Evolutionary conservation across 768 basidiomycete genomes (phyloP).

Genomic region (Calocera cornea): DNA sequence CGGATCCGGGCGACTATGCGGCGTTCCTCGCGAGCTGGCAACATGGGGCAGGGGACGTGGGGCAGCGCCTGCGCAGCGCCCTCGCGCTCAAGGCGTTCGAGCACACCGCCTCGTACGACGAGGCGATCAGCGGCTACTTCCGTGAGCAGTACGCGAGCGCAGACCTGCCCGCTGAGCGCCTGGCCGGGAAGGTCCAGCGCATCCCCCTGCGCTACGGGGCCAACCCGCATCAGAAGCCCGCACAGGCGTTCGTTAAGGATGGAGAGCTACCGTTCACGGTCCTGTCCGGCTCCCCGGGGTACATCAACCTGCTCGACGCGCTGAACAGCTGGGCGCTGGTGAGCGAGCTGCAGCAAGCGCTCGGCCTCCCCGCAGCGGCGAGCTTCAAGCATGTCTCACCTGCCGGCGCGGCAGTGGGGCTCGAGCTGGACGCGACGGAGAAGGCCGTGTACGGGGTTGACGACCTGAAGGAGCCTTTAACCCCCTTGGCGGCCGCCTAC

Average conservation of each 20-base stretch:
- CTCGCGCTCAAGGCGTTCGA: constrained; percentile 96
- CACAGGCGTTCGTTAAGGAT: constrained; percentile 82
- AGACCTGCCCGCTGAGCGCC: constrained; percentile 47
- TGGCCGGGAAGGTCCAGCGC: constrained; percentile 63
- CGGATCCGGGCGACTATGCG: constrained; percentile 76
- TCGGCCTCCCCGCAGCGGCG: constrained; percentile 84
- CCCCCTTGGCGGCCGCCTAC: constrained; percentile 82
- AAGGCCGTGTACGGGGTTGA: constrained; percentile 94
- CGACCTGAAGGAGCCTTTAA: constrained; percentile 79
- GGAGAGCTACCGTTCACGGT: constrained; percentile 92
- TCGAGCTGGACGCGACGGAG: constrained; percentile 68
- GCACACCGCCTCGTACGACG: constrained; percentile 88
- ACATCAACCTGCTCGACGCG: constrained; percentile 96
- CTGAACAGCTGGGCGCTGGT: constrained; percentile 95
- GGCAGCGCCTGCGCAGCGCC: constrained; percentile 53
- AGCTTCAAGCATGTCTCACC: constrained; percentile 99
- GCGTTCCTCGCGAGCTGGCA: constrained; percentile 69
- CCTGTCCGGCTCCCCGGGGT: constrained; percentile 86
- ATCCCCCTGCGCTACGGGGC: constrained; percentile 86
- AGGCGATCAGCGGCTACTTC: constrained; percentile 92
- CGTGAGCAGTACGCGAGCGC: constrained; percentile 84
- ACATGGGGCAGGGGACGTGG: constrained; percentile 59
- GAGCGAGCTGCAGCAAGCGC: constrained; percentile 77
- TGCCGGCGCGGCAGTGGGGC: constrained; percentile 87
- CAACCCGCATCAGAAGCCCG: constrained; percentile 97